Conservation (phyloP, 768 basidiomycete genomes). For the Pleurotus eryngii region DNA sequence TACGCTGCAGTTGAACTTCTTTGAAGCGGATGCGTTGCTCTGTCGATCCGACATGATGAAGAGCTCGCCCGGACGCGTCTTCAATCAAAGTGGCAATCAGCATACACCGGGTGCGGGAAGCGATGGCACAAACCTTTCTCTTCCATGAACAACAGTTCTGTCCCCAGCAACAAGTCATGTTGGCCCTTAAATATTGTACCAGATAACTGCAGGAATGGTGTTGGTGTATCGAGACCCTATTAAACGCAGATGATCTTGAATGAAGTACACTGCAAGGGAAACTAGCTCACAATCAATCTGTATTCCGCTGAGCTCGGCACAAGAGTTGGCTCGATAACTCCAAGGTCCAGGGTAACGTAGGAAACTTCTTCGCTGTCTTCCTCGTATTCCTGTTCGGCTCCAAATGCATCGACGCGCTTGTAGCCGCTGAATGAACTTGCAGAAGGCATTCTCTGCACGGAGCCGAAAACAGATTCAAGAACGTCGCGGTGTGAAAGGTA, state of each 20-base stretch:
- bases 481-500: no score
- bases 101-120: neutral
- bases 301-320: slow-evolving; percentile 69
- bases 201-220: slow-evolving; percentile 73
- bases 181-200: slow-evolving; percentile 72
- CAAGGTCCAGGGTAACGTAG: slow-evolving; percentile 76
- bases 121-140: slow-evolving; percentile 43
- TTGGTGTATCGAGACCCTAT: slow-evolving; percentile 75
- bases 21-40: slow-evolving; percentile 71
- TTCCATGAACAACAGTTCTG: slow-evolving; percentile 74
- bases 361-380: slow-evolving; percentile 53
- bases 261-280: neutral
- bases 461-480: no score
- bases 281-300: slow-evolving; percentile 64
- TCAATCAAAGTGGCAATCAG: neutral
- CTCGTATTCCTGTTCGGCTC: slow-evolving; percentile 65
- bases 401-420: slow-evolving; percentile 65
- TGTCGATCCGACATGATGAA: slow-evolving; percentile 57
- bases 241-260: neutral
- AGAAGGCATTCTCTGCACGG: no score
- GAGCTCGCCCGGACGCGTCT: slow-evolving; percentile 45
- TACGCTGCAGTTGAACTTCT: slow-evolving; percentile 59
- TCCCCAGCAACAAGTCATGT: slow-evolving; percentile 67
- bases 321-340: slow-evolving; percentile 67
- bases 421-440: slow-evolving; percentile 45